Conservation (phyloP, 768 basidiomycete species). For the Serpula lacrymans region DNA sequence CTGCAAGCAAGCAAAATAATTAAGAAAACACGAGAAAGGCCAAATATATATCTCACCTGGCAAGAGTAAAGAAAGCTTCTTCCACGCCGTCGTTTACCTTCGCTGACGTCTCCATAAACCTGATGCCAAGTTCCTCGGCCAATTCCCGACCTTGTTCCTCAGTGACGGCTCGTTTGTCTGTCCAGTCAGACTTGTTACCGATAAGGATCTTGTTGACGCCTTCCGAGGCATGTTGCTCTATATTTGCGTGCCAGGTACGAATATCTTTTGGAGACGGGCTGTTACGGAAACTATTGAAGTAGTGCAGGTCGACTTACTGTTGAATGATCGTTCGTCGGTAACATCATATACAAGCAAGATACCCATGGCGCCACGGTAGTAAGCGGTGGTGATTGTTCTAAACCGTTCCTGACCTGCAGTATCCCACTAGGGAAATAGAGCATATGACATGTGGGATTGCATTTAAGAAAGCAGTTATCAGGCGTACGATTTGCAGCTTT, state of each 20-base stretch:
- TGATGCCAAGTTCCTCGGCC: slow-evolving; percentile 90
- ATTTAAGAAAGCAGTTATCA: background rate
- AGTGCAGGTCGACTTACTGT: slow-evolving; percentile 63
- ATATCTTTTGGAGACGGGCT: slow-evolving; percentile 62
- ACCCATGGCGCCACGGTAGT: slow-evolving; percentile 99
- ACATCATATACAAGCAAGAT: slow-evolving; percentile 99
- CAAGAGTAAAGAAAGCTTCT: slow-evolving; percentile 96
- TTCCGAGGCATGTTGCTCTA: slow-evolving; percentile 98
- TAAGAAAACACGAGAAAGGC: background rate
- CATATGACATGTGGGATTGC: slow-evolving; percentile 1
- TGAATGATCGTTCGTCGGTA: slow-evolving; percentile 91
- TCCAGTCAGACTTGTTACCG: slow-evolving; percentile 99
- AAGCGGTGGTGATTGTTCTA: slow-evolving; percentile 97
- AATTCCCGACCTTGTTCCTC: slow-evolving; percentile 90
- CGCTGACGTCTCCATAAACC: slow-evolving; percentile 97
- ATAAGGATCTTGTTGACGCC: slow-evolving; percentile 99
- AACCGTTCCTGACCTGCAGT: slow-evolving; percentile 99
- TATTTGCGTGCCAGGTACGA: slow-evolving; percentile 96
- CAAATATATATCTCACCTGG: slow-evolving; percentile 59
- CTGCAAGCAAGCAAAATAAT: slow-evolving; percentile 35
- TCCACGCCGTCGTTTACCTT: slow-evolving; percentile 98
- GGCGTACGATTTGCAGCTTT: slow-evolving; percentile 94
- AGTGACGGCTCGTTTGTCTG: slow-evolving; percentile 89
- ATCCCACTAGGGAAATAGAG: slow-evolving; percentile 71
- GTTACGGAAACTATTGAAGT: slow-evolving; percentile 5